Evolutionary conservation across 1,139 yeast species (phyloP), one percentile per base, ranked within the genome.

Genomic region (Hyphopichia pseudoburtonii): DNA sequence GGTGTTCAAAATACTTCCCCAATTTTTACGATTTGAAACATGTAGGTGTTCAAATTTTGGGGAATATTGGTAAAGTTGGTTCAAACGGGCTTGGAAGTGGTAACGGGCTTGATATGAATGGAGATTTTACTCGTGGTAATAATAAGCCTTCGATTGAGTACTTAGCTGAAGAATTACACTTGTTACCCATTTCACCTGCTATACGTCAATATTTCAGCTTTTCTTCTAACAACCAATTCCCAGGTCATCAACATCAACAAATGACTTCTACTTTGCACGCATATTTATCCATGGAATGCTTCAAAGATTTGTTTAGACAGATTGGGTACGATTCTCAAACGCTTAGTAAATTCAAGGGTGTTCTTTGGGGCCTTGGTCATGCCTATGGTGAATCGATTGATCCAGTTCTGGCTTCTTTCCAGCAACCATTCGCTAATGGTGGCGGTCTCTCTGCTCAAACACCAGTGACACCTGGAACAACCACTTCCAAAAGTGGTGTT

Each of bases 11-110:
- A 41, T 88, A 78, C 56, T 87, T 92, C 68, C 96, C 97, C 16
- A 80, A 77, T 41, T 78, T 86, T 37, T 89, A 79, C 61, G 98
- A 92, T 57, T 77, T 92, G 54, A 92, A 92, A 59, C 76, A 80
- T 45, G 73, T 92, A 35, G 84, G 94, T 36, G 82, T 78, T 47
- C 71, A 73, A 34, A 59, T 79, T 30, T 58, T 69, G 42, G 52
- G 52, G 32, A 60, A 16, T 32, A 27, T 19, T 14, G 32, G 28
- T 7, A n/a, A 25, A 10, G 26, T 14, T 15, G 36, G 33, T 17
- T 17, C 19, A 12, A 37, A 27, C 23, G 21, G 23, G 12, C 15
- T 16, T 26, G 23, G 23, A 12, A 17, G 15, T 27, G 28, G 12
- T 28, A 41, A 38, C 30, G 39, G 46, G 22, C 40, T 44, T 12